Evolutionary conservation across 2,329 filamentous ascomycete species (phyloP).

Genomic region (Orbilia oligospora): DNA sequence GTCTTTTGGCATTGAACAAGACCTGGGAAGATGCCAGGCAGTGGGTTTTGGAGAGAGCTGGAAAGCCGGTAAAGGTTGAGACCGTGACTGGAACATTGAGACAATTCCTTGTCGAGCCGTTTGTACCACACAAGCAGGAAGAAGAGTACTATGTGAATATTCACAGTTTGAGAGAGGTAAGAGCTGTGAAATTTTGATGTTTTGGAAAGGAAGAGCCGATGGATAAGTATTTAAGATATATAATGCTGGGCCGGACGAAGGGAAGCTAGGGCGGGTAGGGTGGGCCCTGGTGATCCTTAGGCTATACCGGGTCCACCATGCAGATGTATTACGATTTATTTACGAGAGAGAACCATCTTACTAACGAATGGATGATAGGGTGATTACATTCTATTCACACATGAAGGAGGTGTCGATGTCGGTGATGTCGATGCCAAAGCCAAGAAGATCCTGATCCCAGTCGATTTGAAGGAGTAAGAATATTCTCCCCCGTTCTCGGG

Average conservation of each 20-base stretch:
- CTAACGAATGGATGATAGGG: constrained; percentile 74
- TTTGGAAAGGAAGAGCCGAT: constrained; percentile 26
- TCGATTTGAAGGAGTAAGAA: constrained; percentile 82
- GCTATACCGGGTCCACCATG: constrained; percentile 37
- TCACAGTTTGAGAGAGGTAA: constrained; percentile 99
- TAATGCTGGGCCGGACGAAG: constrained; percentile 52
- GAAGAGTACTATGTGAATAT: constrained; percentile 99
- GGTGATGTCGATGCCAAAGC: constrained; percentile 99
- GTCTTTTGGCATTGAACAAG: constrained; percentile 96
- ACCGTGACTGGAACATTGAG: constrained; percentile 87
- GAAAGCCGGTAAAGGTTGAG: constrained; percentile 94
- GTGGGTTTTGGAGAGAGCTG: constrained; percentile 93
- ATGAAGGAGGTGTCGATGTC: constrained; percentile 99
- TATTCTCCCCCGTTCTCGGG: background rate
- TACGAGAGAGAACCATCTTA: constrained; percentile 23
- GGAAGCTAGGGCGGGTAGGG: constrained; percentile 48
- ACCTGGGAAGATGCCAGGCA: constrained; percentile 92
- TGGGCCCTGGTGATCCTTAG: constrained; percentile 34
- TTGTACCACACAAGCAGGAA: constrained; percentile 93
- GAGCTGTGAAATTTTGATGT: constrained; percentile 68
- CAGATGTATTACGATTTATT: constrained; percentile 22
- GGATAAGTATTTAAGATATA: constrained; percentile 46
- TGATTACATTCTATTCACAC: constrained; percentile 99
- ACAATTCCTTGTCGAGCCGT: constrained; percentile 98
- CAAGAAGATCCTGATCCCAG: constrained; percentile 97